Evolutionary conservation across 495 filamentous ascomycete species (phyloP), one percentile per base, ranked within the genome.

Genomic region (Neurospora pannonica): DNA sequence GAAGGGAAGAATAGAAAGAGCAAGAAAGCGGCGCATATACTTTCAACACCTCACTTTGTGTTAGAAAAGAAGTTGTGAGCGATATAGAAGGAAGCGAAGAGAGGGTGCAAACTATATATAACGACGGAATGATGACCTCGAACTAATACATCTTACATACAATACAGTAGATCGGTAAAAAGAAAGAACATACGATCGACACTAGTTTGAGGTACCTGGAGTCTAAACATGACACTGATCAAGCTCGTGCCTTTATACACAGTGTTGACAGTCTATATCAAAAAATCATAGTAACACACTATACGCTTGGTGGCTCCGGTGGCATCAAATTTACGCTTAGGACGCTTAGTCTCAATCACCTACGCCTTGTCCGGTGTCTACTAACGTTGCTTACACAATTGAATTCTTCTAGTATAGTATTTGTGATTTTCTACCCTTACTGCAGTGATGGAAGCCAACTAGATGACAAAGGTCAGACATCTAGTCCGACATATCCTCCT

Each of bases 41-140:
- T 40, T 71, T 15, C 36, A 40, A 37, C 24, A 40, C 19, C 15
- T 71, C 54, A 34, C 15, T 4, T 34, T 34, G 54, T 67, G 54
- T 67, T 19, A 67, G 15, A 34, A 34, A 67, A 19, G 28, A 34
- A 54, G 15, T 10, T 67, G 24, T 67, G 54, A 67, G 31, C 15
- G 6, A 19, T 9, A 31, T 67, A 67, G 28, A 67, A 3, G 10
- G 28, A 19, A 28, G 46, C 6, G 7, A 0, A 28, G 54, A 6
- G 54, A 34, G 24, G 28, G 28, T 19, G 0, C 28, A 36, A 3
- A 36, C 54, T 67, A 67, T 67, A 62, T 62, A 67, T 67, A 67
- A 67, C 54, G 54, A 67, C 54, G 54, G 54, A 67, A 67, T 67
- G 54, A 67, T 67, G 54, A 19, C 15, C 24, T 67, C 11, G 9